These are phyloP conservation scores for Lumnitzera racemosa DNA, from an alignment of 345 rosid species.

Conservation along the genomic window DNA sequence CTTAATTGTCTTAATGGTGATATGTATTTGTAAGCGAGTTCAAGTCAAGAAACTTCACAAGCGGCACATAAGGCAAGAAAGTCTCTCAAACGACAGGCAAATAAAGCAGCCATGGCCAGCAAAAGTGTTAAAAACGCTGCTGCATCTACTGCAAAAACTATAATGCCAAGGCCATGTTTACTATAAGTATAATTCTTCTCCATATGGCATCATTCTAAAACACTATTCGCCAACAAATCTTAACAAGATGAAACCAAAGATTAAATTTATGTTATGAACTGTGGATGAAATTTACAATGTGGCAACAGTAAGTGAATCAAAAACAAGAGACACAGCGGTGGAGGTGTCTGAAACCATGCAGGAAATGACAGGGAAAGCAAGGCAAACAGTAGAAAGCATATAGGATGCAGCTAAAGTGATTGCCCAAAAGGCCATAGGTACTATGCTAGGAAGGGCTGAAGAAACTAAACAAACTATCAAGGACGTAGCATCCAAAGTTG, in stretches of 20 bases:
- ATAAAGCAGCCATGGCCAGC: conserved; percentile 6
- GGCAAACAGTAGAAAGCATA: conserved; percentile 15
- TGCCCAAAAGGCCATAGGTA: conserved; percentile 24
- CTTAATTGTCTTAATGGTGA: too few species aligned
- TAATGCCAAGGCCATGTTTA: neutral
- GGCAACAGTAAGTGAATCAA: conserved; percentile 5
- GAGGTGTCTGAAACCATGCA: too few species aligned
- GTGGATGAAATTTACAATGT: neutral
- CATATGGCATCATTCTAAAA: too few species aligned
- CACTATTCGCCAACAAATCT: too few species aligned
- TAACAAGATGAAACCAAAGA: too few species aligned
- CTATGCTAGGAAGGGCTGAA: conserved; percentile 2
- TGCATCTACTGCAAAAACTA: conserved; percentile 16
- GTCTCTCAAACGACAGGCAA: conserved; percentile 14
- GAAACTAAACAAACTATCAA: too few species aligned
- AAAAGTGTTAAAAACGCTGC: conserved; percentile 17
- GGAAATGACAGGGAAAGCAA: conserved; percentile 19
- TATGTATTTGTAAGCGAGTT: conserved; percentile 7
- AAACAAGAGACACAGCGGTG: too few species aligned
- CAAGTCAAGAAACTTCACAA: conserved; percentile 6
- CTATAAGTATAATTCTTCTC: too few species aligned
- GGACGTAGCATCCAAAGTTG: neutral
- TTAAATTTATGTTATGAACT: too few species aligned
- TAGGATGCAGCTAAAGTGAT: conserved; percentile 28
- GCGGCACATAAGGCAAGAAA: conserved; percentile 9